Base-by-base conservation (phyloP, 495 filamentous ascomycete species). In the Bacidia rubella region DNA sequence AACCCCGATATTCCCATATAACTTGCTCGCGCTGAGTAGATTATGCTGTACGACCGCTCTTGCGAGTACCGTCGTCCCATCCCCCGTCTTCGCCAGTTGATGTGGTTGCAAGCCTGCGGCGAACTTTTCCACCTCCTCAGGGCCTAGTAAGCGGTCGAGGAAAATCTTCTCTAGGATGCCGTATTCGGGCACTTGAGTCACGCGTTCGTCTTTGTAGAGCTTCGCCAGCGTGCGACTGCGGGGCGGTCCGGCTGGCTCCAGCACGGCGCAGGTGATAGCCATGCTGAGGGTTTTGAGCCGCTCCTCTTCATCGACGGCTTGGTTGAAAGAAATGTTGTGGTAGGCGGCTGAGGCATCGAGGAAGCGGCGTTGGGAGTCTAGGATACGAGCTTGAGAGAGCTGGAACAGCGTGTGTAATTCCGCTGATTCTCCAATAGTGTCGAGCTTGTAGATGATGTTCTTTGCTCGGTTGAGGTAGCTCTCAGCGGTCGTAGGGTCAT, bases 141-240 rank as follows among this genome's bases (percentile, higher is more conserved):
- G 77, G 7, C 74, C 76, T 12, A 98, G 73, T 2, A 98, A 71
- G 3, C 92, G 79, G 66, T 97, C 88, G 24, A 98, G 76, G 64
- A 94, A 93, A 79, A 98, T 96, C 70, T 97, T 97, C 72, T 97
- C 93, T 20, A 98, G 71, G 49, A 98, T 96, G 40, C 77, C 73
- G 60, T 84, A 90, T 64, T 96, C 87, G 5, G 83, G 79, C 2
- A 90, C 76, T 43, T 79, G 76, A 1, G 76, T 68, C 47, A 17
- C 47, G 19, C 92, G 80, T 44, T 97, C 93, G 62, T 98, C 92
- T 65, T 95, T 96, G 74, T 95, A 96, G 5, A 98, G 70, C 51
- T 81, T 81, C 2, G 80, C 85, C 7, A 98, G 73, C 7, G 77
- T 77, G 10, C 86, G 75, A 49, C 85, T 87, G 15, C 92, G 85